Evolutionary conservation across 2,329 filamentous ascomycete genomes (phyloP).

Genomic region (Aspergillus amoenus): DNA sequence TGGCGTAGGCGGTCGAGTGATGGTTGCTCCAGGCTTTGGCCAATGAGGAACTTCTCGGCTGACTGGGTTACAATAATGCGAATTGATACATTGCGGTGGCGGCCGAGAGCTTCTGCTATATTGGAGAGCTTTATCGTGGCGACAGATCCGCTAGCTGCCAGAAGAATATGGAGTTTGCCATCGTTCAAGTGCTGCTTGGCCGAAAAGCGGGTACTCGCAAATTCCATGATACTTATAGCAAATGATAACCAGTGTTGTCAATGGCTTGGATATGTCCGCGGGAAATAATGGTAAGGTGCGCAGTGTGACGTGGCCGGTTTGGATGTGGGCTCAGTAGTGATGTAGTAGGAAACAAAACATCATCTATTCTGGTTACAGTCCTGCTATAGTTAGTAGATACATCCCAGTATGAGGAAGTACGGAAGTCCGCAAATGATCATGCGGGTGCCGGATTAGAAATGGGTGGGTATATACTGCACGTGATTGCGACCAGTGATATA

Average conservation of each 20-base stretch:
- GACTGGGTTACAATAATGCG: conserved; percentile 78
- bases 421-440: background rate
- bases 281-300: background rate
- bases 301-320: background rate
- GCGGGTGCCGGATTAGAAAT: background rate
- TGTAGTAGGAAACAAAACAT: background rate
- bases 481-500: background rate
- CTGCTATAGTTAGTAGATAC: background rate
- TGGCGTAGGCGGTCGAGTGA: conserved; percentile 57
- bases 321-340: background rate
- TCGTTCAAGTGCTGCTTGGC: conserved; percentile 23
- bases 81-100: conserved; percentile 63
- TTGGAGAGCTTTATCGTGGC: conserved; percentile 80
- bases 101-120: conserved; percentile 56
- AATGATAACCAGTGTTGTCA: too few species aligned
- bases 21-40: conserved; percentile 77
- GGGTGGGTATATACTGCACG: background rate
- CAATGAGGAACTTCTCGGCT: conserved; percentile 72
- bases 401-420: background rate
- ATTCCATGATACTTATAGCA: conserved; percentile 1
- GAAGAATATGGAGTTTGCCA: conserved; percentile 42
- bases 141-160: conserved; percentile 71
- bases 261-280: too few species aligned
- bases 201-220: conserved; percentile 10
- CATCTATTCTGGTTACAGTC: background rate